Evolutionary conservation across 768 basidiomycete genomes (phyloP).

Genomic region (Dacryopinax spathularia): DNA sequence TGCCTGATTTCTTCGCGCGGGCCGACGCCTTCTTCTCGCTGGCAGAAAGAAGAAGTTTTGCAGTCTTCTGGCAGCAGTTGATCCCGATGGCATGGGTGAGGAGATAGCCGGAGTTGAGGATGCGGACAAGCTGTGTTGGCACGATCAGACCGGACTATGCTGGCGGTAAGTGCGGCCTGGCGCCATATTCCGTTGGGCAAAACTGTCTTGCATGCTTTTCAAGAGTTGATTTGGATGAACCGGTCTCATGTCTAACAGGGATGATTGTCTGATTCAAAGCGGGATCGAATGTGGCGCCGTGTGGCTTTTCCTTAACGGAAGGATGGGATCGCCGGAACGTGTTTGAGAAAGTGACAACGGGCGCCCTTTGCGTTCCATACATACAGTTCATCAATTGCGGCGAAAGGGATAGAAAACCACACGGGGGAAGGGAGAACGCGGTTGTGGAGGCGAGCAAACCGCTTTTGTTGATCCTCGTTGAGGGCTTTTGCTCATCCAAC

Average conservation of each 20-base stretch:
- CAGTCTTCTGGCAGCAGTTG: not conserved
- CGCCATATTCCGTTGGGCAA: not conserved
- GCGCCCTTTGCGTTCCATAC: not conserved
- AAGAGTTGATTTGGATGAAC: not conserved
- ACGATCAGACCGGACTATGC: not conserved
- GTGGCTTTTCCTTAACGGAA: not conserved
- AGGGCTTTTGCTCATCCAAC: too few species aligned
- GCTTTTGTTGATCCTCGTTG: not conserved
- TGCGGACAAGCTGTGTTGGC: not conserved
- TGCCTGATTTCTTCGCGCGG: not conserved
- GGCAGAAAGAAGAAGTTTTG: not conserved
- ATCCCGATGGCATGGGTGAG: not conserved
- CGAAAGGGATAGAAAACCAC: not conserved
- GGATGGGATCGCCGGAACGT: slow-evolving; percentile 1
- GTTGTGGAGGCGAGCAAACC: not conserved
- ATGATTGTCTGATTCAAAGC: slow-evolving; percentile 1
- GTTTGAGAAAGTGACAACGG: slow-evolving; percentile 4
- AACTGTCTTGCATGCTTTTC: not conserved
- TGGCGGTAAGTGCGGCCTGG: not conserved
- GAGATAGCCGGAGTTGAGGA: not conserved
- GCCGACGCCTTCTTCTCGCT: not conserved
- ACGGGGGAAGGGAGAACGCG: not conserved
- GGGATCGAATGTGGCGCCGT: not conserved
- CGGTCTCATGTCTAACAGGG: not conserved
- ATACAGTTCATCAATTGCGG: not conserved